These are phyloP conservation scores for Colletotrichum echinochloae DNA, from an alignment of 2,329 filamentous ascomycete genomes.

Conservation along the genomic window DNA sequence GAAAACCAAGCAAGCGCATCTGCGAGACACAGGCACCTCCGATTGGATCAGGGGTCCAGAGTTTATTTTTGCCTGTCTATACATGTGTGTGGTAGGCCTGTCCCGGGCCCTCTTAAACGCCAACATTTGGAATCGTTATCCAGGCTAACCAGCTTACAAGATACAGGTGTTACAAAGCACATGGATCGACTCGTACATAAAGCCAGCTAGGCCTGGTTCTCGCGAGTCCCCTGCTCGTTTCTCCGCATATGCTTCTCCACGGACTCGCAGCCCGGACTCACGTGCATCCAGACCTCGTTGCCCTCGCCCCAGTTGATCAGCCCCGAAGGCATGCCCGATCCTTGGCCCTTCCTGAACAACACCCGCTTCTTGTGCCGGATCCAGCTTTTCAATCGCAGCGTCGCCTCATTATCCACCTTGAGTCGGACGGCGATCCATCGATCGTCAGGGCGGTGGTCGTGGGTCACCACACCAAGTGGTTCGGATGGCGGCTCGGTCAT, in stretches of 20 bases:
- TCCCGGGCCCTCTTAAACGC: background rate
- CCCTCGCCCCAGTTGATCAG: constrained; percentile 48
- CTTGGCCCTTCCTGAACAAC: constrained; percentile 44
- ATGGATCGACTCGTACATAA: background rate
- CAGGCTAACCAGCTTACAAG: background rate
- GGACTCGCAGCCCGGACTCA: constrained; percentile 45
- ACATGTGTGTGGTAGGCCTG: background rate
- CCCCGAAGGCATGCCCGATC: constrained; percentile 48
- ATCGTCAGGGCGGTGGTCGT: constrained; percentile 65
- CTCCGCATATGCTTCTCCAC: constrained; percentile 42
- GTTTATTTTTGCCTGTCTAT: background rate
- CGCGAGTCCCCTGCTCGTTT: constrained; percentile 11
- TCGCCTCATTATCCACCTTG: constrained; percentile 69
- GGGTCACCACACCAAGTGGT: constrained; percentile 58
- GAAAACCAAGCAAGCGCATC: background rate
- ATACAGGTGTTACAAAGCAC: background rate
- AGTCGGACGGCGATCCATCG: constrained; percentile 70
- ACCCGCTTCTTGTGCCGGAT: constrained; percentile 52
- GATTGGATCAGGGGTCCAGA: background rate
- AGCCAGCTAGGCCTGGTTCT: background rate
- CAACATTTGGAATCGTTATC: background rate
- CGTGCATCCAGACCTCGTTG: constrained; percentile 50
- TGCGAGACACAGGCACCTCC: background rate
- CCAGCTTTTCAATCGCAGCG: constrained; percentile 59
- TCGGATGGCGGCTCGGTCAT: constrained; percentile 46